Percentiles rank a stretch among this genome's conserved stretches.
Conservation (phyloP, 441 rosid species). For the Corymbia citriodora region DNA sequence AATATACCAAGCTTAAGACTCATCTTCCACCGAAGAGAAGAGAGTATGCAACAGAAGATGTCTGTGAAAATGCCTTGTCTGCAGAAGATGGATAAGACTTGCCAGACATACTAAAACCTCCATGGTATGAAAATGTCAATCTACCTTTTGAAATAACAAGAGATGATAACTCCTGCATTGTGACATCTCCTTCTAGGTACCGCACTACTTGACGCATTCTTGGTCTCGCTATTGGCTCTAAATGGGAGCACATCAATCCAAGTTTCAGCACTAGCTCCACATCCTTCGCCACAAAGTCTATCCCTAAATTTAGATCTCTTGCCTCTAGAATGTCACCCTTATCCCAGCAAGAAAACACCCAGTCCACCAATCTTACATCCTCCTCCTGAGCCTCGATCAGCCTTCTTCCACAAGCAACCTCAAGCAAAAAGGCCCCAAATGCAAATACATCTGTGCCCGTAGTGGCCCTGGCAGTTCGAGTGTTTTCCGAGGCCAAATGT, state of each 20-base stretch:
- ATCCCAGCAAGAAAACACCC: constrained; percentile 44
- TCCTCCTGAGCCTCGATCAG: constrained; percentile 32
- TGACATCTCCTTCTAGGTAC: not conserved
- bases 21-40: not conserved
- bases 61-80: not conserved
- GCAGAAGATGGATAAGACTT: not conserved
- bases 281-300: constrained; percentile 29
- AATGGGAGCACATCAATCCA: constrained; percentile 41
- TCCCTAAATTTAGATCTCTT: constrained; percentile 42
- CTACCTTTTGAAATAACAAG: not conserved
- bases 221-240: constrained; percentile 10
- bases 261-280: constrained; percentile 51
- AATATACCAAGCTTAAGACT: not conserved
- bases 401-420: constrained; percentile 57
- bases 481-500: constrained; percentile 35
- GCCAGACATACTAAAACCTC: not conserved
- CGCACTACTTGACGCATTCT: not conserved
- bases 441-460: constrained; percentile 38
- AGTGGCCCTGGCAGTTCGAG: not conserved
- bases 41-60: not conserved
- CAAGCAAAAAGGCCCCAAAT: constrained; percentile 60
- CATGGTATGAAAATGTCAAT: not conserved
- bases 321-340: constrained; percentile 30
- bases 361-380: constrained; percentile 30
- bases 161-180: not conserved